These are phyloP conservation scores for Diaporthe australafricana DNA, from an alignment of 2,329 filamentous ascomycete genomes.

Conservation along the genomic window DNA sequence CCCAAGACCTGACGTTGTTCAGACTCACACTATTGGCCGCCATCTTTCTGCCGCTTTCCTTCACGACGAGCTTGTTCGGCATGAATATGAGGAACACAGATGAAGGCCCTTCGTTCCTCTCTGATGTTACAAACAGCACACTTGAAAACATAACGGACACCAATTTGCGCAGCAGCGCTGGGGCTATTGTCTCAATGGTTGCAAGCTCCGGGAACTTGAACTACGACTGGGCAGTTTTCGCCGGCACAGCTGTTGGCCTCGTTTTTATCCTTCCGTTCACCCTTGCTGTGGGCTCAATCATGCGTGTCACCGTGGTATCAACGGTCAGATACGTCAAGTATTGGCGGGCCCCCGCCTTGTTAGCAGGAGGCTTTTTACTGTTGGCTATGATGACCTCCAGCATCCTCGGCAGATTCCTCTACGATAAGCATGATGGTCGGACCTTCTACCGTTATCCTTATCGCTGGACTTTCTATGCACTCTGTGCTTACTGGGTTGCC, in stretches of 20 bases:
- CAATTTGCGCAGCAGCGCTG: not conserved
- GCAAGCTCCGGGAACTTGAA: not conserved
- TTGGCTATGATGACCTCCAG: not conserved
- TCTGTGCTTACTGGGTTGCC: not conserved
- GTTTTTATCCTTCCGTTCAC: not conserved
- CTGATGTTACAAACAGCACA: not conserved
- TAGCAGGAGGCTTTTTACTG: not conserved
- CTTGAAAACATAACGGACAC: not conserved
- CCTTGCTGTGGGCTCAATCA: not conserved
- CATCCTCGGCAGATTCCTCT: not conserved
- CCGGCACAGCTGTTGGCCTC: not conserved
- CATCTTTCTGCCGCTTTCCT: not conserved
- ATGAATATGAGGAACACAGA: not conserved
- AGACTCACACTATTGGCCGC: not conserved
- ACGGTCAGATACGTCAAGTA: not conserved
- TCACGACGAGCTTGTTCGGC: not conserved
- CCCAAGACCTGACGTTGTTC: not conserved
- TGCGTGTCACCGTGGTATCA: not conserved
- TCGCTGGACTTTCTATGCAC: not conserved
- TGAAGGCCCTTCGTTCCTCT: not conserved
- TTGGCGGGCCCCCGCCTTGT: not conserved
- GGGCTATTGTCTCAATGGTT: not conserved
- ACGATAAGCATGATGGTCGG: too few relatives aligned
- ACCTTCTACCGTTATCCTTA: too few relatives aligned
- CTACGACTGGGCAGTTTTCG: not conserved